Percentiles rank a stretch among this genome's conserved stretches.
Conservation (phyloP, 768 basidiomycete species). For the Kwoniella bestiolae region DNA sequence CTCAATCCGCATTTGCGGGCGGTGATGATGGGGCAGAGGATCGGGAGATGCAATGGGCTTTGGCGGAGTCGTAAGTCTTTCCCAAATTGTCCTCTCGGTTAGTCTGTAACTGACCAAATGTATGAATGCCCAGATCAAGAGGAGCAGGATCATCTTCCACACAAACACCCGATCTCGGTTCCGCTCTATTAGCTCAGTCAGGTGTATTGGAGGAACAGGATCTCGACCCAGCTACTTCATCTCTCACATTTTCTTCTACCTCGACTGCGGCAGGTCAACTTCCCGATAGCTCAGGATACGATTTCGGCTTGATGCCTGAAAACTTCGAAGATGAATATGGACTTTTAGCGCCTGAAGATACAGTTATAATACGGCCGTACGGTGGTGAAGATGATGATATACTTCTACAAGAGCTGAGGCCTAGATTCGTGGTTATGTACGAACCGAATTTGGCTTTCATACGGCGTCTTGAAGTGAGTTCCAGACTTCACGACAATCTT, state of each 20-base stretch:
- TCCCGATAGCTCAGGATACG: slow-evolving; percentile 18
- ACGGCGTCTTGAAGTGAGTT: slow-evolving; percentile 79
- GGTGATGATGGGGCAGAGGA: slow-evolving; percentile 27
- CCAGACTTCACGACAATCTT: no score
- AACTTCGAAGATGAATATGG: slow-evolving; percentile 82
- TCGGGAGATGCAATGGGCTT: slow-evolving; percentile 39
- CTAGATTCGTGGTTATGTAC: slow-evolving; percentile 92
- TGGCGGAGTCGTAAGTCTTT: slow-evolving; percentile 33
- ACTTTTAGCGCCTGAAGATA: slow-evolving; percentile 73
- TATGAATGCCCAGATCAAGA: slow-evolving; percentile 1
- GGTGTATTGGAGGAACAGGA: slow-evolving; percentile 51
- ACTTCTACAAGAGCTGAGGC: slow-evolving; percentile 80
- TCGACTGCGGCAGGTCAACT: not conserved
- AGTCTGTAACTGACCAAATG: not conserved
- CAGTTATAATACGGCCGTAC: slow-evolving; percentile 83
- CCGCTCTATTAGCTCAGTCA: slow-evolving; percentile 31
- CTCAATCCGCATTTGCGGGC: slow-evolving; percentile 42
- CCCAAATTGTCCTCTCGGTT: no score
- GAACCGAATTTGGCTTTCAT: slow-evolving; percentile 94
- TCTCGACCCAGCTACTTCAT: slow-evolving; percentile 29
- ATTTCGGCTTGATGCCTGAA: slow-evolving; percentile 42
- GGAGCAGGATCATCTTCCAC: slow-evolving; percentile 5
- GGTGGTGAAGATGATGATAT: slow-evolving; percentile 91
- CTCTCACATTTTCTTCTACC: not conserved
- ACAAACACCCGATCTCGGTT: slow-evolving; percentile 15